Percentiles rank a stretch among this genome's conserved stretches.
Evolutionary conservation across 202 grass and related monocot species (phyloP).

Genomic region (Dendrocalamus latiflorus): DNA sequence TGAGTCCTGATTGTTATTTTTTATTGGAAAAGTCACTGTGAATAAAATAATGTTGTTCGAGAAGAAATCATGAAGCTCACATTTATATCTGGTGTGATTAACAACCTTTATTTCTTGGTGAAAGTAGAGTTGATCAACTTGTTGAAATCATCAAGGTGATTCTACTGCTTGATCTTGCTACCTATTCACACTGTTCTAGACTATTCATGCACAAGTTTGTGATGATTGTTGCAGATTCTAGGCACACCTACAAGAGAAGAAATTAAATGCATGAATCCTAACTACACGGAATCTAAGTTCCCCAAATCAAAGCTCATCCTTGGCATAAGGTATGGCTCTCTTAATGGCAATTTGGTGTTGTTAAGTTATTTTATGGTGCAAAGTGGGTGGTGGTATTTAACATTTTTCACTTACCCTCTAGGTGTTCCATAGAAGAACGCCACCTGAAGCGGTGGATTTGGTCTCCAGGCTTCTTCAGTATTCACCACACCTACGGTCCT

Average conservation of each 20-base stretch:
- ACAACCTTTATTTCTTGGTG: slow-evolving; percentile 57
- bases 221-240: slow-evolving; percentile 44
- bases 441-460: too few relatives aligned
- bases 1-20: neutral
- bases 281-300: slow-evolving; percentile 69
- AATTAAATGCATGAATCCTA: too few relatives aligned
- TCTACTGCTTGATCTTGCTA: neutral
- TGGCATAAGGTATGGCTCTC: slow-evolving; percentile 35
- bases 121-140: slow-evolving; percentile 53
- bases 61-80: neutral
- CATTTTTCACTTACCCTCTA: too few relatives aligned
- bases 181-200: neutral
- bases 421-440: too few relatives aligned
- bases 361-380: neutral
- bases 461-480: slow-evolving; percentile 75
- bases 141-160: slow-evolving; percentile 63
- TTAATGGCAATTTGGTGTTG: neutral
- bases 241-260: slow-evolving; percentile 69
- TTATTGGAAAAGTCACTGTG: neutral
- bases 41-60: neutral
- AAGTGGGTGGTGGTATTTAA: slow-evolving; percentile 39
- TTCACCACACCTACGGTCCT: slow-evolving; percentile 56
- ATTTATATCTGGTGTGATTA: slow-evolving; percentile 10
- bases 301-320: too few relatives aligned
- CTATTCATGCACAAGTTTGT: neutral